Conservation (phyloP, 306 rosid genomes). For the Herpetospermum pedunculosum region DNA sequence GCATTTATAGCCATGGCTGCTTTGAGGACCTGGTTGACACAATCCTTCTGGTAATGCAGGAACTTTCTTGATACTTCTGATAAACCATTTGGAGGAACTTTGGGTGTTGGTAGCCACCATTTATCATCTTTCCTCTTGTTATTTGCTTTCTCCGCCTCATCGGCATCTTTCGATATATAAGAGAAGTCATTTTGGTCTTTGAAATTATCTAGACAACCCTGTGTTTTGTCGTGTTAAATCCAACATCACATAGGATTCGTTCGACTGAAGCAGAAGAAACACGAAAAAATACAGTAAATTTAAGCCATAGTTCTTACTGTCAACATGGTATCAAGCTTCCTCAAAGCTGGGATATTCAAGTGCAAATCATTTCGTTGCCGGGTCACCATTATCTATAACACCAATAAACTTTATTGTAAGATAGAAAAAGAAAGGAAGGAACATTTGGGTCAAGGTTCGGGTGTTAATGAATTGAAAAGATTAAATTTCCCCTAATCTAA, state of each 20-base stretch:
- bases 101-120: constrained; percentile 94
- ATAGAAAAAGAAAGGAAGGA: background rate
- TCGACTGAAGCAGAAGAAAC: background rate
- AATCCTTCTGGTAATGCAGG: constrained; percentile 83
- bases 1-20: constrained; percentile 99
- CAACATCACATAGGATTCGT: background rate
- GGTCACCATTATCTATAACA: constrained; percentile 77
- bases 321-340: constrained; percentile 87
- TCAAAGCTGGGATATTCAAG: constrained; percentile 87
- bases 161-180: constrained; percentile 59
- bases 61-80: constrained; percentile 77
- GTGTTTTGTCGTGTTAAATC: constrained; percentile 9
- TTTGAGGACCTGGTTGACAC: constrained; percentile 95
- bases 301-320: constrained; percentile 37
- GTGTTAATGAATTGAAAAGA: background rate
- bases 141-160: constrained; percentile 38
- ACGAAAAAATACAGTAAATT: background rate
- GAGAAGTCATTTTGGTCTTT: constrained; percentile 59
- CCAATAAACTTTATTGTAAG: constrained; percentile 6
- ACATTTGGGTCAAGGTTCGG: background rate
- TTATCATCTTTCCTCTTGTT: constrained; percentile 52
- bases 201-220: constrained; percentile 90
- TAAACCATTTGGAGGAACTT: constrained; percentile 68
- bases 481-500: background rate
- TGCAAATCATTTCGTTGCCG: constrained; percentile 82